Percentiles rank a stretch among this genome's conserved stretches.
These are phyloP conservation scores for Ambrosia artemisiifolia DNA, from an alignment of 129 eudicot species.

Conservation along the genomic window DNA sequence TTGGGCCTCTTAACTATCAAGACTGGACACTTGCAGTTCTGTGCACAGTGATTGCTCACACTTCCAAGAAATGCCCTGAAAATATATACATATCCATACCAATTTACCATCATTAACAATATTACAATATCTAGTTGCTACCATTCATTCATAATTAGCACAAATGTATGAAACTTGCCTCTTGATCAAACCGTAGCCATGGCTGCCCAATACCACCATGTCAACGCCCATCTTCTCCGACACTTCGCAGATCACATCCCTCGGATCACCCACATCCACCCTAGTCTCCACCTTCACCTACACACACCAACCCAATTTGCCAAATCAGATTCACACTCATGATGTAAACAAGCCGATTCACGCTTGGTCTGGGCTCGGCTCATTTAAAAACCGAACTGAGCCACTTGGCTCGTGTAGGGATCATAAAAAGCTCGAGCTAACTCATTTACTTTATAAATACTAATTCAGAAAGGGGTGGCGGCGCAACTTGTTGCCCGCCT, in stretches of 20 bases:
- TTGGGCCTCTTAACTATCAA: slow-evolving; percentile 83
- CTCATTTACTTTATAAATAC: too few relatives aligned
- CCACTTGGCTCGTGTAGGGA: too few relatives aligned
- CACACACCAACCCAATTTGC: slow-evolving; percentile 12
- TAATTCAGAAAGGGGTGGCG: too few relatives aligned
- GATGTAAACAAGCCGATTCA: too few relatives aligned
- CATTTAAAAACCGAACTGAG: too few relatives aligned
- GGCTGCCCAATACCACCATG: slow-evolving; percentile 78
- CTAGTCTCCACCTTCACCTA: slow-evolving; percentile 69
- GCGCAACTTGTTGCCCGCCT: too few relatives aligned
- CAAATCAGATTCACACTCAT: background rate
- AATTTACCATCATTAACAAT: background rate
- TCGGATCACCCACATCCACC: slow-evolving; percentile 66
- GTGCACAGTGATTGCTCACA: slow-evolving; percentile 89
- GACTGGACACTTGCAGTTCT: slow-evolving; percentile 71
- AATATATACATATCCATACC: background rate
- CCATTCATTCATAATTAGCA: background rate
- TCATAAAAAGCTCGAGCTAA: too few relatives aligned
- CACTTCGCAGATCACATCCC: slow-evolving; percentile 72
- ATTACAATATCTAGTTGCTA: too few relatives aligned
- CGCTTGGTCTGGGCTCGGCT: too few relatives aligned
- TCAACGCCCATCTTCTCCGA: slow-evolving; percentile 72
- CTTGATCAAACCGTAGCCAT: slow-evolving; percentile 77
- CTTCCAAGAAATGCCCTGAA: slow-evolving; percentile 85
- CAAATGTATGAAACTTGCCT: slow-evolving; percentile 35